These are phyloP conservation scores for Malus domestica DNA, from an alignment of 306 rosid genomes.

Conservation along the genomic window ASM211411v1 NC_041789.1:29864501-29865000, in stretches of 20 bases:
- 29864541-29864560: not conserved
- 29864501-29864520: not conserved
- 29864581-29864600: too few species aligned
- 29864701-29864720: not conserved
- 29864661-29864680: not conserved
- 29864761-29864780: not conserved
- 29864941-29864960: not conserved
- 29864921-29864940: not conserved
- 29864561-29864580: too few species aligned
- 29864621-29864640: too few species aligned
- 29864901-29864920: not conserved
- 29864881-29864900: too few species aligned
- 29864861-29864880: not conserved
- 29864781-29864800: too few species aligned
- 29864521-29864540: not conserved
- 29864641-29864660: too few species aligned
- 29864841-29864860: not conserved
- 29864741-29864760: not conserved
- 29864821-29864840: not conserved
- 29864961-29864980: not conserved
- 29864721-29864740: not conserved
- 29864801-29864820: too few species aligned
- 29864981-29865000: not conserved
- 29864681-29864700: not conserved
- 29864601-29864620: too few species aligned